phyloP scores from a whole-genome alignment of 2,329 filamentous ascomycete species.

The Cordyceps militaris region DNA sequence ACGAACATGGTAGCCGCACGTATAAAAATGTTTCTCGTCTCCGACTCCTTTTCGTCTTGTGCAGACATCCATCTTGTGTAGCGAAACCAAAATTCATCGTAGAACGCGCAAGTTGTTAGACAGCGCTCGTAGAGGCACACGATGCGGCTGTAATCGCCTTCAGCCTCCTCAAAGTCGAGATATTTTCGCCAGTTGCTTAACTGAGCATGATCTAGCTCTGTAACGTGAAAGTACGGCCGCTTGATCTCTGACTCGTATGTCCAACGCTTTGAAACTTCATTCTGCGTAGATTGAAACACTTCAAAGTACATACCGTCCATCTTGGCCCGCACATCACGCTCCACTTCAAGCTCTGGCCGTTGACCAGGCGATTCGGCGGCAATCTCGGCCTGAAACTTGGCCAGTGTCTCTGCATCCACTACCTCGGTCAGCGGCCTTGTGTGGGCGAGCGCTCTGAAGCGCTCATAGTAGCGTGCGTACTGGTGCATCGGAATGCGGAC shows the following conservation, averaged over 20 bases:
- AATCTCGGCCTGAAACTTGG: conserved; percentile 64
- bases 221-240: conserved; percentile 93
- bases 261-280: conserved; percentile 88
- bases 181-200: conserved; percentile 92
- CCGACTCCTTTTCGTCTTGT: conserved; percentile 75
- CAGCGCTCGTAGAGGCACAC: conserved; percentile 91
- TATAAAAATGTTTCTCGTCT: conserved; percentile 86
- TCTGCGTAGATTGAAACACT: conserved; percentile 72
- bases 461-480: conserved; percentile 90
- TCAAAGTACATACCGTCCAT: conserved; percentile 77
- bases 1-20: conserved; percentile 80
- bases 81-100: conserved; percentile 98
- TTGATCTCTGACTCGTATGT: conserved; percentile 93
- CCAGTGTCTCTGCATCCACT: conserved; percentile 59
- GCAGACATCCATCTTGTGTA: conserved; percentile 90
- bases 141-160: conserved; percentile 68
- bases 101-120: conserved; percentile 84
- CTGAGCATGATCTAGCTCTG: conserved; percentile 79
- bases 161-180: conserved; percentile 86
- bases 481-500: conserved; percentile 92
- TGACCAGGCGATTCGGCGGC: conserved; percentile 53
- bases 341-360: conserved; percentile 69
- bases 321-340: conserved; percentile 72
- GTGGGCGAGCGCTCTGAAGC: conserved; percentile 72
- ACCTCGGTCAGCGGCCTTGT: conserved; percentile 66